Base-by-base conservation (phyloP, 1,284 basidiomycete species). In the Sutorius eximius region DNA sequence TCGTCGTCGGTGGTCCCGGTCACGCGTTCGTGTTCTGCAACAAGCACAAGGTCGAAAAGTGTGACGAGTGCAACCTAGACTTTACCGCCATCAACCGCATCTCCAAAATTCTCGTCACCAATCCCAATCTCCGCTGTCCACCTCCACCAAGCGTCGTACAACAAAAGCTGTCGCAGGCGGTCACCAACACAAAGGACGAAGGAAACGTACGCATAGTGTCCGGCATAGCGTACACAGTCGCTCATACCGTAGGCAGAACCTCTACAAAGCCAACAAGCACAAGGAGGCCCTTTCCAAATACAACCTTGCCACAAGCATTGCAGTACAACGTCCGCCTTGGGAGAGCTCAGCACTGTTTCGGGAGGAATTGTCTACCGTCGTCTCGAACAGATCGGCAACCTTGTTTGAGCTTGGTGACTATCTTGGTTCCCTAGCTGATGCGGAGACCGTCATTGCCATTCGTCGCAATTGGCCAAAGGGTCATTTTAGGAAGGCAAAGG, bases 401-500 rank as follows among this genome's bases (percentile, higher is more conserved):
- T 90, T 88, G 72, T 82, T 84, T 49, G 89, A 91, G 57, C 77
- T 82, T 1, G 85, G 85, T 8, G 91, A 95, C 73, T 86, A 81
- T 71, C 79, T 94, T 52, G 85, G 86, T 45, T 93, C 95, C 2
- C 75, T 98, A 8, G 88, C 89, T 22, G 96, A 99, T 68, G 95
- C 95, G 1, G 94, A 98, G 58, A 86, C 87, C 1, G 94, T 98
- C 61, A 88, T 96, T 43, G 75, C 84, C 60, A 75, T 98, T 52
- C 91, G 93, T 70, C 80, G 87, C 55, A 86, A 86, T 29, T 99
- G 96, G 96, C 85, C 88, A 63, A 98, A 98, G 71, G 96, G 95
- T 0, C 93, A 98, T 71, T 97, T 96, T 78, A 80, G 96, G 60
- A 96, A 88, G 63, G 93, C 90, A 3, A 91, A 90, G 70, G 94